Evolutionary conservation across 1,284 basidiomycete genomes (phyloP), one percentile per base, ranked within the genome.

Genomic region (Microbotryum intermedium): DNA sequence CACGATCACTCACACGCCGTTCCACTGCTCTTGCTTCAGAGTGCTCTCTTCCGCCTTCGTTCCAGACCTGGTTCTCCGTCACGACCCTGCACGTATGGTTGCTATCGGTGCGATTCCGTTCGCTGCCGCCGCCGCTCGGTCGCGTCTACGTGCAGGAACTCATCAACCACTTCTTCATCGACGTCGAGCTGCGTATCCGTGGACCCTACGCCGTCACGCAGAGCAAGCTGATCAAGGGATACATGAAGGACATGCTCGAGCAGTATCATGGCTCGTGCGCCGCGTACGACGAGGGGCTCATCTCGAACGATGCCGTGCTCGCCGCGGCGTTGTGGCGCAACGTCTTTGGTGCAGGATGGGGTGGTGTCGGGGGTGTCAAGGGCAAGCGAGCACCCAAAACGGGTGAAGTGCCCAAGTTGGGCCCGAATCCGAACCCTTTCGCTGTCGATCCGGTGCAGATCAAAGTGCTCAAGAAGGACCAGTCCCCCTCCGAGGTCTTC

Each of bases 41-140:
- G 67, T 97, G 90, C 72, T 79, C 81, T 53, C 79, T 98, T 16
- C 93, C 94, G 3, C 85, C 87, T 8, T 97, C 94, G 0, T 97
- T 97, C 75, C 93, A 97, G 74, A 90, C 92, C 6, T 98, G 93
- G 89, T 97, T 97, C 78, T 90, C 90, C 29, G 79, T 97, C 57
- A 92, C 91, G 49, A 91, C 94, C 66, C 80, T 97, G 45, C 93
- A 98, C 75, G 79, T 97, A 58, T 91, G 93, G 84, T 79, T 97
- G 60, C 83, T 97, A 52, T 85, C 86, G 9, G 86, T 89, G 50
- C 87, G 94, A 23, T 81, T 97, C 28, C 87, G 94, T 16, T 84
- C 89, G 0, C 83, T 98, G 7, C 87, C 88, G 2, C 70, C 79
- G 4, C 79, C 82, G 1, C 79, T 84, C 51, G 87, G 86, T 25